phyloP scores from a whole-genome alignment of 2,329 filamentous ascomycete genomes.

The Curvularia lunata region DNA sequence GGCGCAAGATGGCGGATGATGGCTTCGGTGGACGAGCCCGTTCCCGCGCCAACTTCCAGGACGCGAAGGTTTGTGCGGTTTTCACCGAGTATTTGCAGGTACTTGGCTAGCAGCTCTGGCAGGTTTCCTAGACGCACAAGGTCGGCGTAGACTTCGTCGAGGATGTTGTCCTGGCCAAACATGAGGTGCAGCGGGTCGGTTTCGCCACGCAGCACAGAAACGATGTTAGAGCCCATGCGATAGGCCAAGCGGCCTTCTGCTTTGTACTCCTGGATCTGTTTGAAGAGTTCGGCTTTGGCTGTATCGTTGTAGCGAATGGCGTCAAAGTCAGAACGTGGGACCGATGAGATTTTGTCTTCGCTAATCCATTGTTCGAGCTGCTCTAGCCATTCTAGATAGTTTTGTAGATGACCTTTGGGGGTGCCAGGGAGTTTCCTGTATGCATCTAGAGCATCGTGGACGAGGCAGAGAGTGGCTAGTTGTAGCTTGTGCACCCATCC shows the following conservation, averaged over 20 bases:
- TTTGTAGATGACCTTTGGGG: neutral
- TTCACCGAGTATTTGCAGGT: neutral
- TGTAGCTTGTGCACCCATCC: constrained; percentile 4
- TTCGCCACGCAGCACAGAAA: neutral
- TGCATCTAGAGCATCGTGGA: constrained; percentile 1
- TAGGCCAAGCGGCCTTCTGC: constrained; percentile 4
- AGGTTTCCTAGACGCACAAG: constrained; percentile 2
- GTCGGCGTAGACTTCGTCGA: constrained; percentile 2
- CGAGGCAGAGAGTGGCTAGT: constrained; percentile 6
- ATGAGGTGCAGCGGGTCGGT: constrained; percentile 4
- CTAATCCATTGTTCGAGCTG: constrained; percentile 2
- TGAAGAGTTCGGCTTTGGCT: constrained; percentile 3
- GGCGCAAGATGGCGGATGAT: neutral
- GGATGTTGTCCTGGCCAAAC: constrained; percentile 1
- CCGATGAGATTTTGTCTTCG: constrained; percentile 4
- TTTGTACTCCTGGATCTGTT: constrained; percentile 1
- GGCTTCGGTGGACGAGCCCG: neutral
- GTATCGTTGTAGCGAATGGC: constrained; percentile 1
- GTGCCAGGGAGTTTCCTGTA: neutral
- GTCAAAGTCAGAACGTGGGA: neutral
- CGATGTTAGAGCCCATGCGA: neutral
- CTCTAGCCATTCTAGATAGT: constrained; percentile 1
- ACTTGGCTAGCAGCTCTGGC: neutral
- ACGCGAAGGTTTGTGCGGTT: neutral
- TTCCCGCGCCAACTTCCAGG: neutral